phyloP scores from a whole-genome alignment of 2,329 filamentous ascomycete genomes.

The Cordyceps militaris region DNA sequence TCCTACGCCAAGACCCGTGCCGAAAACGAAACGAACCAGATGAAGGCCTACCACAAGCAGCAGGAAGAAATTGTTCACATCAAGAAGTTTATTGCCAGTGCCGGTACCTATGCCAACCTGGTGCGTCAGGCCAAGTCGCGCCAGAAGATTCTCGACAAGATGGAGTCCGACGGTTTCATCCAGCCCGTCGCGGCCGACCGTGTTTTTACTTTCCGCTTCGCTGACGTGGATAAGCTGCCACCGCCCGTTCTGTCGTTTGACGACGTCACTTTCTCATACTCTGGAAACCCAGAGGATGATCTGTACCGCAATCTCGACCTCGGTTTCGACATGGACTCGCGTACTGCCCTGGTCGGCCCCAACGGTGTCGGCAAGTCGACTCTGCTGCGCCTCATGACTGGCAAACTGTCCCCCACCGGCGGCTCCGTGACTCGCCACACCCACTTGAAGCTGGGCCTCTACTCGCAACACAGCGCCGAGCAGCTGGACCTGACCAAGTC shows the following conservation, averaged over 20 bases:
- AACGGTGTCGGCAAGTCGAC: conserved; percentile 99
- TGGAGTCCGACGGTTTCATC: conserved; percentile 99
- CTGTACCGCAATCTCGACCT: conserved; percentile 95
- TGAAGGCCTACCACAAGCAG: conserved; percentile 98
- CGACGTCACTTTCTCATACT: conserved; percentile 97
- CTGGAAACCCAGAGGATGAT: conserved; percentile 79
- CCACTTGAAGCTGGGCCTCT: conserved; percentile 95
- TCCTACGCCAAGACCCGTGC: conserved; percentile 89
- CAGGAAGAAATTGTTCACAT: conserved; percentile 99
- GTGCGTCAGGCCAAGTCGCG: conserved; percentile 97
- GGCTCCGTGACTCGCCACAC: conserved; percentile 87
- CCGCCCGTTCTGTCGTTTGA: conserved; percentile 95
- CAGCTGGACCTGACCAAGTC: conserved; percentile 98
- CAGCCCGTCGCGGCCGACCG: conserved; percentile 78
- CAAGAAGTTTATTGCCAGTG: conserved; percentile 99
- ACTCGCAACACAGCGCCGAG: conserved; percentile 97
- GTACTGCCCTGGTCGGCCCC: conserved; percentile 91
- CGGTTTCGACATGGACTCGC: conserved; percentile 99
- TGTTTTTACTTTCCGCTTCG: conserved; percentile 96
- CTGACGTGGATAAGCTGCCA: conserved; percentile 98
- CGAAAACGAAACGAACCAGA: conserved; percentile 96
- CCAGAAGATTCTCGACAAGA: conserved; percentile 99
- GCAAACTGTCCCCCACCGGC: conserved; percentile 77
- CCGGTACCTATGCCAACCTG: conserved; percentile 99
- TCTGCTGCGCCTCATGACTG: conserved; percentile 91